Evolutionary conservation across 306 rosid species (phyloP).

Genomic region (Fragaria nilgerrensis): DNA sequence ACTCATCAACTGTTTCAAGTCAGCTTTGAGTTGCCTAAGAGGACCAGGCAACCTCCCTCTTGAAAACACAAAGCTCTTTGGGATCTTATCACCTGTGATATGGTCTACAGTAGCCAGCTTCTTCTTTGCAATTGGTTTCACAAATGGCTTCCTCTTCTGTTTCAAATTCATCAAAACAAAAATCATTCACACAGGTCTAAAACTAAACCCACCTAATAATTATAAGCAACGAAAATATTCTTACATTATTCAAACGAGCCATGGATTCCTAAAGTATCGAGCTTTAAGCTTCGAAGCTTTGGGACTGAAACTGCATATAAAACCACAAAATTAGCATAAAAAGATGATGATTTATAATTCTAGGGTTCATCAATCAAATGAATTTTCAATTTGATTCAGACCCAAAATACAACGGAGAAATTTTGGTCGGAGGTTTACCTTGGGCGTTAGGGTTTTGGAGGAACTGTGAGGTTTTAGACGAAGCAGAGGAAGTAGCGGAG

Average conservation of each 20-base stretch:
- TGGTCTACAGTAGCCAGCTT: conserved; percentile 69
- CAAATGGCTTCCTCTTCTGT: conserved; percentile 43
- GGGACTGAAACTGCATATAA: not conserved
- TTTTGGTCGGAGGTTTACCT: not conserved
- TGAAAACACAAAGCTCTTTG: conserved; percentile 78
- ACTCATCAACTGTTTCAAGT: conserved; percentile 82
- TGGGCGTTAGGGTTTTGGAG: conserved; percentile 1
- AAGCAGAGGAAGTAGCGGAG: not conserved
- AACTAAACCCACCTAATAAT: no score
- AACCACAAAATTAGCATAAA: not conserved
- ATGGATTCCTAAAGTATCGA: conserved; percentile 20
- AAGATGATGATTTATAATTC: not conserved
- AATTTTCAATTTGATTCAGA: not conserved
- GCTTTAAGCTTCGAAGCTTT: not conserved
- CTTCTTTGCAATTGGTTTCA: conserved; percentile 53
- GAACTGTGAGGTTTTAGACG: conserved; percentile 8
- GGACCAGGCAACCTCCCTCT: conserved; percentile 83
- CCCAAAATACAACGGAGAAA: not conserved
- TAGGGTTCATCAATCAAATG: not conserved
- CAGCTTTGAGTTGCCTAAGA: conserved; percentile 83
- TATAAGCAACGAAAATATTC: not conserved
- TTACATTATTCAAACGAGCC: conserved; percentile 51
- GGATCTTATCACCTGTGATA: conserved; percentile 88
- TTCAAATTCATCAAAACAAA: conserved; percentile 11
- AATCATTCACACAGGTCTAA: not conserved